These are phyloP conservation scores for Elsinoe batatas DNA, from an alignment of 2,329 filamentous ascomycete genomes.

Conservation along the genomic window DNA sequence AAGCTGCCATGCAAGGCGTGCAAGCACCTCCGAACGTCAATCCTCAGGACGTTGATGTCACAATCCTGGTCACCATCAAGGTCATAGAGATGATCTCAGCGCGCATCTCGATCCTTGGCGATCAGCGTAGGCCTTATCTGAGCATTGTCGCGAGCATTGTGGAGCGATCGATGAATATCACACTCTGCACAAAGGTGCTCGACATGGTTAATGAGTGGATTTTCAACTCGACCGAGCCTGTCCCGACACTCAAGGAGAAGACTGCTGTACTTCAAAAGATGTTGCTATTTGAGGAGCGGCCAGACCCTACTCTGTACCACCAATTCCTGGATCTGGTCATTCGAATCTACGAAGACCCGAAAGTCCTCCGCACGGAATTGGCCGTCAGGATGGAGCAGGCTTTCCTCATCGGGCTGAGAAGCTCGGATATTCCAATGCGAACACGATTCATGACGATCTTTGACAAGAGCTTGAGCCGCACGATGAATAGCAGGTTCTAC, in stretches of 20 bases:
- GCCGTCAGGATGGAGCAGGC: slow-evolving; percentile 97
- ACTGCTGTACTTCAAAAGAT: slow-evolving; percentile 99
- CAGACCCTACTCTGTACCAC: slow-evolving; percentile 73
- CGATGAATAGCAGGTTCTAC: slow-evolving; percentile 75
- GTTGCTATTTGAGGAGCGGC: slow-evolving; percentile 82
- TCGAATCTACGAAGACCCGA: slow-evolving; percentile 94
- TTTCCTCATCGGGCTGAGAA: slow-evolving; percentile 89
- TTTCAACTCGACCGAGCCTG: slow-evolving; percentile 87
- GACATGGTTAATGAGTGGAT: slow-evolving; percentile 94
- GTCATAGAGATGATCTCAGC: slow-evolving; percentile 86
- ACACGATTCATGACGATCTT: slow-evolving; percentile 96
- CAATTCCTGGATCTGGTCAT: slow-evolving; percentile 95
- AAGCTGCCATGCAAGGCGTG: slow-evolving; percentile 35
- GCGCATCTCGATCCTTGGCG: slow-evolving; percentile 84
- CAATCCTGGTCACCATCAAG: slow-evolving; percentile 85
- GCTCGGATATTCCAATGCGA: slow-evolving; percentile 90
- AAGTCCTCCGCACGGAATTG: slow-evolving; percentile 87
- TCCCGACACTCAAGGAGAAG: slow-evolving; percentile 97
- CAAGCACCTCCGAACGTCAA: slow-evolving; percentile 49
- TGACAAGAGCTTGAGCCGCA: slow-evolving; percentile 86
- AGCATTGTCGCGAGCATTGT: slow-evolving; percentile 91
- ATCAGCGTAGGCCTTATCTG: slow-evolving; percentile 84
- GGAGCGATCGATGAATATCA: slow-evolving; percentile 81
- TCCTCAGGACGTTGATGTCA: slow-evolving; percentile 73
- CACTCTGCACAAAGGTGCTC: slow-evolving; percentile 83